Base-by-base conservation (phyloP, 2,329 filamentous ascomycete species). In the Stagonosporopsis cucurbitacearum region DNA sequence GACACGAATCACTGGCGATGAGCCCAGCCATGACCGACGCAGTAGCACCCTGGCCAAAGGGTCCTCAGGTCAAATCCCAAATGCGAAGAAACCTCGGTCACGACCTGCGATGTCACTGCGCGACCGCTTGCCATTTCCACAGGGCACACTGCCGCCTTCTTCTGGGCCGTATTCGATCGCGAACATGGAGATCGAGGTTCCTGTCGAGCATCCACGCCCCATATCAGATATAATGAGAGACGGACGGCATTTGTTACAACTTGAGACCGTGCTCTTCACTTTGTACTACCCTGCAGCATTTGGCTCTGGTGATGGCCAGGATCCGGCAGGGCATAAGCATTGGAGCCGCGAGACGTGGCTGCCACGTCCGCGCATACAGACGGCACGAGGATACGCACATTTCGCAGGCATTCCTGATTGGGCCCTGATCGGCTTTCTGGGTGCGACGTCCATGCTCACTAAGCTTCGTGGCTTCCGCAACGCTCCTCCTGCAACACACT, bases 381-480 rank as follows among this genome's bases (percentile, higher is more conserved):
- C 84, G 4, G 83, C 84, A 17, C 81, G 82, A 60, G 86, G 85
- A 1, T 89, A 88, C 68, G 84, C 82, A n/a, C 82, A 82, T 51
- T 88, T 88, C 65, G 79, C 85, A 35, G 81, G 80, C 23, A 64
- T 87, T 2, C 76, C 81, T 8, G 65, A 77, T 39, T 62, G 56
- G 48, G 25, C 82, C 0, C 79, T 81, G 8, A 78, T 85, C 11
- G 79, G 79, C 0, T 81, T 83, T 50, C 84, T 88, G 64, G 80
- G 82, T 2, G 75, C 78, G 12, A 86, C 86, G 0, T 82, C 80
- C 7, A 84, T 86, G 76, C 86, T 86, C 58, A 89, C 86, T 23
- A 88, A 88, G 66, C 67, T 89, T 13, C 86, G 86, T 1, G 86
- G 85, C 1, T 86, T 83, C 60, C 79, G 86, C 35, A 90, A 89